Percentiles rank a stretch among this genome's conserved stretches.
phyloP scores from a whole-genome alignment of 139 green algal genomes.

The Picochlorum sp. region DNA sequence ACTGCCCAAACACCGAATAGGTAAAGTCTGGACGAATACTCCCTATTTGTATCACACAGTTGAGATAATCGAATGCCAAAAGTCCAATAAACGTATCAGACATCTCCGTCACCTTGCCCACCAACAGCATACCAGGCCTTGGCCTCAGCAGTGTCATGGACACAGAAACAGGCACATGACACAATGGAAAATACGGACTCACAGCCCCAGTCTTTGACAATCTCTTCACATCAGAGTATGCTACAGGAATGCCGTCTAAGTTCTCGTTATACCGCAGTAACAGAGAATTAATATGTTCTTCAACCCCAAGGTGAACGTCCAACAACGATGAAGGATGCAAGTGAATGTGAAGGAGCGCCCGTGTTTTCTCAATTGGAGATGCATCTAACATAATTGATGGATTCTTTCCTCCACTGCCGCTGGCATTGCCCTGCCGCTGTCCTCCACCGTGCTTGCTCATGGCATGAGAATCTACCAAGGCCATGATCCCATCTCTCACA shows the following conservation, averaged over 20 bases:
- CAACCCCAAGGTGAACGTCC: slow-evolving; percentile 23
- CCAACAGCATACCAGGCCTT: slow-evolving; percentile 19
- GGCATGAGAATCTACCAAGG: too few relatives aligned
- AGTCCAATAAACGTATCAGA: slow-evolving; percentile 54
- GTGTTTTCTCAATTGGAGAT: not conserved
- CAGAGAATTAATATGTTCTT: slow-evolving; percentile 31
- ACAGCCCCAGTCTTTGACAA: slow-evolving; percentile 29
- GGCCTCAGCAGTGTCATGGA: slow-evolving; percentile 41
- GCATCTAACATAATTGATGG: too few relatives aligned
- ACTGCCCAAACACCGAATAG: slow-evolving; percentile 15
- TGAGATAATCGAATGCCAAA: slow-evolving; percentile 61
- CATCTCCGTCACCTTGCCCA: slow-evolving; percentile 52
- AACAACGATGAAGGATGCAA: slow-evolving; percentile 38
- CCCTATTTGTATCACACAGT: slow-evolving; percentile 37
- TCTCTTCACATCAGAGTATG: slow-evolving; percentile 27
- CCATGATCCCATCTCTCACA: too few relatives aligned
- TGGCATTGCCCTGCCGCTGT: too few relatives aligned
- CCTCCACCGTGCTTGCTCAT: too few relatives aligned
- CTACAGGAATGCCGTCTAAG: slow-evolving; percentile 37
- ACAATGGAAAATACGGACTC: slow-evolving; percentile 50
- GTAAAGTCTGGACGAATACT: slow-evolving; percentile 34
- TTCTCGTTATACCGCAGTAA: slow-evolving; percentile 43
- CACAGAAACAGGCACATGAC: slow-evolving; percentile 34
- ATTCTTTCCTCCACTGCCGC: too few relatives aligned
- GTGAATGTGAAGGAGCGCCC: slow-evolving; percentile 24